These are phyloP conservation scores for Neofusicoccum parvum DNA, from an alignment of 2,329 filamentous ascomycete species.

Conservation along the genomic window DNA sequence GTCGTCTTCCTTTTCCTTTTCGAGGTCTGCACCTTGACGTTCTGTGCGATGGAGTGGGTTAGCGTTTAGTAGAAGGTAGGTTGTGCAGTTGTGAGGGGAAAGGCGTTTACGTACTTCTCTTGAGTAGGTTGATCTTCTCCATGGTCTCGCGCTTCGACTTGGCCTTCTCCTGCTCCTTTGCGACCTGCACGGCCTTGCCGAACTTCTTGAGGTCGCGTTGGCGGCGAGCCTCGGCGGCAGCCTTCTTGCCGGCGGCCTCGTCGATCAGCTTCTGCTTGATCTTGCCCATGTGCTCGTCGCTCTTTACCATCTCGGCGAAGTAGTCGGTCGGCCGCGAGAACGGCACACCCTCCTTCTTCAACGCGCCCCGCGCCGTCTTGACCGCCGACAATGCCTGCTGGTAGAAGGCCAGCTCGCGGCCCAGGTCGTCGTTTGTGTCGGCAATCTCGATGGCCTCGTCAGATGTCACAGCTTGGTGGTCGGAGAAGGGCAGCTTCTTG, in stretches of 20 bases:
- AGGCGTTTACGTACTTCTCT: constrained; percentile 73
- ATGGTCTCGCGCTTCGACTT: constrained; percentile 91
- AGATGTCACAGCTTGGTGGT: constrained; percentile 77
- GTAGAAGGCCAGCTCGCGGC: constrained; percentile 91
- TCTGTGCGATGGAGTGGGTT: constrained; percentile 56
- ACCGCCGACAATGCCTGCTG: constrained; percentile 82
- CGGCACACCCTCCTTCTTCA: constrained; percentile 79
- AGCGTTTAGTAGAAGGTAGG: constrained; percentile 22
- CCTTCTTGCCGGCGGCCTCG: constrained; percentile 89
- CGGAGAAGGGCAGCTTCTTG: constrained; percentile 73
- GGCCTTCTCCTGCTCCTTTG: constrained; percentile 89
- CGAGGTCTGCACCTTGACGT: constrained; percentile 72
- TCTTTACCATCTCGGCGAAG: constrained; percentile 99
- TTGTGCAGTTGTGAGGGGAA: too few relatives aligned
- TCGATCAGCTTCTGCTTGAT: constrained; percentile 92
- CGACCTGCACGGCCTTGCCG: constrained; percentile 95
- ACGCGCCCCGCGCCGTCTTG: constrained; percentile 68
- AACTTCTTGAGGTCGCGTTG: constrained; percentile 98
- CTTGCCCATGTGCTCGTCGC: constrained; percentile 91
- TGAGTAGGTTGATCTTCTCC: constrained; percentile 92
- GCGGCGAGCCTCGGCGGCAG: constrained; percentile 84
- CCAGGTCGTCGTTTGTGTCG: constrained; percentile 88
- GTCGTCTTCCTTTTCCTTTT: constrained; percentile 74
- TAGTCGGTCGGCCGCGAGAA: constrained; percentile 93
- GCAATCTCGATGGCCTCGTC: constrained; percentile 69